Conservation (phyloP, 1,284 basidiomycete species). For the Cryptococcus sp. region DNA sequence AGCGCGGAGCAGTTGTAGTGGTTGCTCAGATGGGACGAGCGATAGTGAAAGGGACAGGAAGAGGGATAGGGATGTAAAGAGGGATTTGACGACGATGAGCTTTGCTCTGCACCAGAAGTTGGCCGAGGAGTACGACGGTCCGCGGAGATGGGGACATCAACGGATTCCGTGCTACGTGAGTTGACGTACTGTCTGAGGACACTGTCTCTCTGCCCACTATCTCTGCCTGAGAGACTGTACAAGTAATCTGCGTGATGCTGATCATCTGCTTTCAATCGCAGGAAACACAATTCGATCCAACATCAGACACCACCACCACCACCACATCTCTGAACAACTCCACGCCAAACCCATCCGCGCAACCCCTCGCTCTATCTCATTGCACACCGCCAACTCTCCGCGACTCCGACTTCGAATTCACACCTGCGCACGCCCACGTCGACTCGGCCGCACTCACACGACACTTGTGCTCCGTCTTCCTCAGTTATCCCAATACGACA, state of each 20-base stretch:
- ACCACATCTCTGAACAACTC: not conserved
- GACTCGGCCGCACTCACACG: slow-evolving; percentile 7
- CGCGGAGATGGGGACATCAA: slow-evolving; percentile 77
- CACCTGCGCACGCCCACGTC: not conserved
- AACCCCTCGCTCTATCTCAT: slow-evolving; percentile 17
- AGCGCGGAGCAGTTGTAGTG: too few species aligned
- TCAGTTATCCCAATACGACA: slow-evolving; percentile 10
- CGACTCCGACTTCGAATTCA: not conserved
- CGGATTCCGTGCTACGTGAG: slow-evolving; percentile 55
- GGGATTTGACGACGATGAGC: slow-evolving; percentile 66
- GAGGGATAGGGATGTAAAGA: slow-evolving; percentile 16
- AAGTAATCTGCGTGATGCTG: too few species aligned
- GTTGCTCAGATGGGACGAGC: slow-evolving; percentile 63
- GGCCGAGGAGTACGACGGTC: slow-evolving; percentile 68
- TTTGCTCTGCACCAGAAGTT: slow-evolving; percentile 75
- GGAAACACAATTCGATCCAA: too few species aligned
- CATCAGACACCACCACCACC: not conserved
- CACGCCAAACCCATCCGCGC: not conserved
- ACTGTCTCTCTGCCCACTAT: not conserved
- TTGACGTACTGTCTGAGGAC: too few species aligned
- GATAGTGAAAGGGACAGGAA: slow-evolving; percentile 52
- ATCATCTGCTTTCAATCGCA: too few species aligned
- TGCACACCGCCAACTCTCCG: not conserved
- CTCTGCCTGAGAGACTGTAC: too few species aligned
- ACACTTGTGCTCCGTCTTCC: slow-evolving; percentile 11